Base-by-base conservation (phyloP, 306 rosid species). In the Adenanthera pavonina region DNA sequence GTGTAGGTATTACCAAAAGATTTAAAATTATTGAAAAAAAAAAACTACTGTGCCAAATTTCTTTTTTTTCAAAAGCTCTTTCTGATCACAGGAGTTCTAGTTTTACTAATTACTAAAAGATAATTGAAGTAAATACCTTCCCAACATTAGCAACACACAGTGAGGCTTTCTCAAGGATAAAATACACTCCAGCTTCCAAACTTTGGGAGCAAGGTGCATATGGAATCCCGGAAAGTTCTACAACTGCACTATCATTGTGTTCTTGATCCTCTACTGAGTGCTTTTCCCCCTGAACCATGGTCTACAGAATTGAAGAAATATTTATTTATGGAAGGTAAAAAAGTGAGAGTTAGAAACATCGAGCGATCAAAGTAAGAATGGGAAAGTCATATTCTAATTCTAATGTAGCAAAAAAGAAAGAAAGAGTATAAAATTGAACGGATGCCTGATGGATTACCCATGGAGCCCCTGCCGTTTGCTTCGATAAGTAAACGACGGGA, bases 81-180 rank as follows among this genome's bases (percentile, higher is more conserved):
- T 48, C 52, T 48, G 3, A 48, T 12, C 11, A 12, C 3, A 48
- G 16, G 52, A 48, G 11, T 11, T 11, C 16, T 8, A 57, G 14
- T 10, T 2, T 19, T 9, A 20, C 14, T 20, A 7, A n/a, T 57
- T 8, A 12, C 35, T n/a, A 56, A 30, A 57, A 19, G 35, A 20
- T 57, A 57, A 25, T 9, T 0, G 0, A 57, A 57, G 35, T 8
- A 20, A 8, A 57, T 7, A 57, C 64, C 64, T 57, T 57, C 14
- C 64, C 64, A 57, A 57, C 64, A 57, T 57, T 19, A 57, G 64
- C 64, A 9, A 20, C 64, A 57, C 64, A 57, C 20, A 57, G 64
- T 20, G 64, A 57, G 34, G 64, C 64, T 19, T 12, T 3, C 64
- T 57, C 64, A 20, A 57, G 64, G 20, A 57, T 57, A 57, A 57